Conservation (phyloP, 495 filamentous ascomycete genomes). For the Sphaerosporella brunnea region DNA sequence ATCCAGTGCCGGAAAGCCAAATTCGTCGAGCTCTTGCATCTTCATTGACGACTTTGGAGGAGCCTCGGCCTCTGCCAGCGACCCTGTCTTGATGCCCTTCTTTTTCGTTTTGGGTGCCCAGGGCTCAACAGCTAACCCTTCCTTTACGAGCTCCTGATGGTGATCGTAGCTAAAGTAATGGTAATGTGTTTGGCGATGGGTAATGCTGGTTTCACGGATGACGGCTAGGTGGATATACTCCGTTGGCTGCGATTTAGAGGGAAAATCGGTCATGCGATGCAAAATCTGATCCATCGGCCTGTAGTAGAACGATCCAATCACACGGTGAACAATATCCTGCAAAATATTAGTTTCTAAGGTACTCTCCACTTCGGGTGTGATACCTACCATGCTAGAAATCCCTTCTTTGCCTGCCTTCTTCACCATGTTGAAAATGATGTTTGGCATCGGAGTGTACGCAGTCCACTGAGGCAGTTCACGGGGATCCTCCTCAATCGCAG, state of each 20-base stretch:
- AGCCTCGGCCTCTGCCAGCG: background rate
- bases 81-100: constrained; percentile 19
- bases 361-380: background rate
- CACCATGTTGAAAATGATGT: constrained; percentile 39
- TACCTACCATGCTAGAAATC: constrained; percentile 34
- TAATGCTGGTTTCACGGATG: constrained; percentile 41
- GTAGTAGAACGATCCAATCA: constrained; percentile 38
- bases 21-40: constrained; percentile 27
- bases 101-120: constrained; percentile 33
- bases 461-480: constrained; percentile 37
- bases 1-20: constrained; percentile 34
- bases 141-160: constrained; percentile 41
- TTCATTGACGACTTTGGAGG: background rate
- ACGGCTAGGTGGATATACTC: constrained; percentile 46
- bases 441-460: constrained; percentile 34
- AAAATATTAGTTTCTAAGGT: background rate
- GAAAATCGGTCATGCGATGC: constrained; percentile 39
- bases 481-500: constrained; percentile 25
- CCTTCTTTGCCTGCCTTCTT: constrained; percentile 35
- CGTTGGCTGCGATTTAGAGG: constrained; percentile 43
- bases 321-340: constrained; percentile 33
- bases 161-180: constrained; percentile 39
- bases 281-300: constrained; percentile 41
- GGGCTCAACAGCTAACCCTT: constrained; percentile 37
- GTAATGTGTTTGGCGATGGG: constrained; percentile 37